Conservation (phyloP, 106 monocot genomes). For the Dioscorea zingiberensis region DNA sequence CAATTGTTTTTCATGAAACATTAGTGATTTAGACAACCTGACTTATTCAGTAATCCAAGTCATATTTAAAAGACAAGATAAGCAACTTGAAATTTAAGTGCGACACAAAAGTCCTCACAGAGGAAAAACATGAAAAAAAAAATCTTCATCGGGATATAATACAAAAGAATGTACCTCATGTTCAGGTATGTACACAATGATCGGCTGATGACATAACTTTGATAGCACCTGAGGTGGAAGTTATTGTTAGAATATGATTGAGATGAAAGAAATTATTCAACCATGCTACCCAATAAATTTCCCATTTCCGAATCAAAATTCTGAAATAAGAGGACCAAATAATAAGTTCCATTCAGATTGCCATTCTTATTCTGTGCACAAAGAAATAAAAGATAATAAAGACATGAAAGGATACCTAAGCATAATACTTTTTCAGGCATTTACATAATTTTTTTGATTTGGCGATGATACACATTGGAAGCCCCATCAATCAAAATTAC, state of each 20-base stretch:
- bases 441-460: too few species aligned
- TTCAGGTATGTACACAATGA: conserved; percentile 86
- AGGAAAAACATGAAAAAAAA: neutral
- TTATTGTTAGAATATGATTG: neutral
- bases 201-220: conserved; percentile 70
- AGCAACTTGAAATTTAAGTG: too few species aligned
- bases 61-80: too few species aligned
- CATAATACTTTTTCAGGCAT: neutral
- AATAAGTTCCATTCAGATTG: neutral
- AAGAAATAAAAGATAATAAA: neutral
- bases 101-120: neutral
- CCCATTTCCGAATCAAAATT: neutral
- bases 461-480: too few species aligned
- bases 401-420: neutral
- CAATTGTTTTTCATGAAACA: too few species aligned
- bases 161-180: conserved; percentile 51
- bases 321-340: neutral
- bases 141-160: neutral
- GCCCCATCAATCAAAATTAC: too few species aligned
- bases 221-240: conserved; percentile 63
- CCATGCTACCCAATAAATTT: neutral
- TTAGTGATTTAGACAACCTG: neutral
- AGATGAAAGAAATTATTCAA: neutral
- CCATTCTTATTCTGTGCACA: too few species aligned
- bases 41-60: neutral